phyloP scores from a whole-genome alignment of 2,329 filamentous ascomycete genomes.

The Botryosphaeria dothidea region DNA sequence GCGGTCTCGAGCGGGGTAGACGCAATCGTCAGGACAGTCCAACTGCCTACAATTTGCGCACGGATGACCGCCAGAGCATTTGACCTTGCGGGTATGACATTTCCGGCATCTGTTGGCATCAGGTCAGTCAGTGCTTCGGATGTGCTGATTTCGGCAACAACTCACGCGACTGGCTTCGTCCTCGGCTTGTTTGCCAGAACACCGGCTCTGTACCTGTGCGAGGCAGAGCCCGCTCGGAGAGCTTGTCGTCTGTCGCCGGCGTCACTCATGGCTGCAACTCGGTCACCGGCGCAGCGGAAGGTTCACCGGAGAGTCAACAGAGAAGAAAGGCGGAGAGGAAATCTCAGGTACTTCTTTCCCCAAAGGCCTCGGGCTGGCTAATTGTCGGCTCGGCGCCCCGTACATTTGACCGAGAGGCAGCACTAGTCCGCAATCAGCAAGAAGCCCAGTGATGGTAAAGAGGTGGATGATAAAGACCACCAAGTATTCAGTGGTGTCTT shows the following conservation, averaged over 20 bases:
- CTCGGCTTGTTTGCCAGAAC: slow-evolving; percentile 2
- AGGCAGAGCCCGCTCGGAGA: not conserved
- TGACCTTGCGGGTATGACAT: slow-evolving; percentile 35
- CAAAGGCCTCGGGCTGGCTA: not conserved
- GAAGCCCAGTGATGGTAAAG: not conserved
- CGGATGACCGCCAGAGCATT: slow-evolving; percentile 37
- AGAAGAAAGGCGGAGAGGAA: not conserved
- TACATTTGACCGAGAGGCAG: not conserved
- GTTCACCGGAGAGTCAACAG: not conserved
- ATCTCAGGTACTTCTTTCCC: not conserved
- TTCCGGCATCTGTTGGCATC: slow-evolving; percentile 24
- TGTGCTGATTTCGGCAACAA: not conserved
- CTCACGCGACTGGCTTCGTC: slow-evolving; percentile 12
- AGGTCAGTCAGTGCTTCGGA: not conserved
- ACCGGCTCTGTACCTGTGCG: not conserved
- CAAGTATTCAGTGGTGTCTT: no score
- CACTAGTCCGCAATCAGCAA: not conserved
- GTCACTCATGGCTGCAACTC: not conserved
- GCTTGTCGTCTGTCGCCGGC: not conserved
- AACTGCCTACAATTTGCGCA: slow-evolving; percentile 31
- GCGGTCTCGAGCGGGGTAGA: slow-evolving; percentile 31
- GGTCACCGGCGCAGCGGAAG: not conserved
- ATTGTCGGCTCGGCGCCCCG: not conserved
- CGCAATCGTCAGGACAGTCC: slow-evolving; percentile 25
- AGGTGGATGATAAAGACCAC: no score